These are phyloP conservation scores for Tremella yokohamensis DNA, from an alignment of 768 basidiomycete species.

Conservation along the genomic window DNA sequence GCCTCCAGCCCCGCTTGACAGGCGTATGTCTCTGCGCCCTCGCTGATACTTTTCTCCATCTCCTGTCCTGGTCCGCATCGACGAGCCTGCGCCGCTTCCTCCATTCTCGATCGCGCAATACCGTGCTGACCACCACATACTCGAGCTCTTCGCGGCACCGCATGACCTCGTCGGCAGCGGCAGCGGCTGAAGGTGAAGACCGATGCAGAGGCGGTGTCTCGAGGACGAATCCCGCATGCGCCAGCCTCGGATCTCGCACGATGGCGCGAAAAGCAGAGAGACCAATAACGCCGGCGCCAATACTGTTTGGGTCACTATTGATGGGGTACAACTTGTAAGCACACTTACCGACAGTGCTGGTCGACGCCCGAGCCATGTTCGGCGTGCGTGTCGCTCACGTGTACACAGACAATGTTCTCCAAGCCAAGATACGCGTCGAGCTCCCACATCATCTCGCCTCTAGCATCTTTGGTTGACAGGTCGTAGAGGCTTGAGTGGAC, in stretches of 20 bases:
- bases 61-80: not conserved
- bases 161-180: not conserved
- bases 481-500: not conserved
- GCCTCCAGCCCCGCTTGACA: too few relatives aligned
- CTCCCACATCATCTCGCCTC: not conserved
- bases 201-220: not conserved
- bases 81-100: not conserved
- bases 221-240: not conserved
- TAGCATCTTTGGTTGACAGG: not conserved
- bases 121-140: not conserved
- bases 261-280: not conserved
- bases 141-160: conserved; percentile 1
- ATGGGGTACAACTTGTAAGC: not conserved
- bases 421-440: not conserved
- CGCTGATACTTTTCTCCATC: not conserved
- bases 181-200: not conserved
- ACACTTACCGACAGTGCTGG: not conserved
- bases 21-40: too few relatives aligned
- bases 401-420: conserved; percentile 3
- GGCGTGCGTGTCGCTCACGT: not conserved
- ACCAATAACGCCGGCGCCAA: not conserved
- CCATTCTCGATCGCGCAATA: not conserved
- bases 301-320: not conserved
- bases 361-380: not conserved
- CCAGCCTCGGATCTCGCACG: not conserved